These are phyloP conservation scores for Stentor coeruleus DNA, from an alignment of 73 alveolate species.

Conservation along the genomic window DNA sequence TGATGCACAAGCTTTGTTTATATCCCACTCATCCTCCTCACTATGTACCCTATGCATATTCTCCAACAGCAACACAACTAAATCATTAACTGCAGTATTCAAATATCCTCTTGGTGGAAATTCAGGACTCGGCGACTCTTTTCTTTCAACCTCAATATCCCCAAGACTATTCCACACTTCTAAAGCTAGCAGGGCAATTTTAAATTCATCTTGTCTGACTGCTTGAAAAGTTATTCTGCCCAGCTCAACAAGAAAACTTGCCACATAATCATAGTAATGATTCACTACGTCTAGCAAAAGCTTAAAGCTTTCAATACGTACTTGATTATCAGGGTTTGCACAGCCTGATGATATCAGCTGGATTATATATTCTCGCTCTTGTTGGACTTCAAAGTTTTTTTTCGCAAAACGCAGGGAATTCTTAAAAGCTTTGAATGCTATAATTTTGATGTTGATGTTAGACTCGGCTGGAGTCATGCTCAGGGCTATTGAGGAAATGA, in stretches of 20 bases:
- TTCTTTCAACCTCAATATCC: not conserved
- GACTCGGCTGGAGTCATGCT: not conserved
- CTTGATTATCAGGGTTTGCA: not conserved
- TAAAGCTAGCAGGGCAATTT: not conserved
- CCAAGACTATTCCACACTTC: not conserved
- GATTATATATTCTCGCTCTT: not conserved
- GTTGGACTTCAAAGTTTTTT: not conserved
- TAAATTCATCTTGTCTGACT: not conserved
- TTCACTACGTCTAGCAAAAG: not conserved
- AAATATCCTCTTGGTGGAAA: conserved; percentile 3
- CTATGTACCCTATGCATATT: not conserved
- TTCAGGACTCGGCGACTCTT: not conserved
- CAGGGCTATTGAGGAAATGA: not conserved
- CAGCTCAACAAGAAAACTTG: not conserved
- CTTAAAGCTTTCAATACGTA: not conserved
- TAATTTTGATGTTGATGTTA: not conserved
- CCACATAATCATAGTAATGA: not conserved
- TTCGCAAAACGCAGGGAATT: not conserved
- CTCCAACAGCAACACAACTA: not conserved
- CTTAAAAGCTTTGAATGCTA: not conserved
- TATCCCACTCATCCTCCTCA: conserved; percentile 5
- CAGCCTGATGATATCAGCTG: not conserved
- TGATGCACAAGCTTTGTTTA: conserved; percentile 1
- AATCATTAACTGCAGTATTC: not conserved
- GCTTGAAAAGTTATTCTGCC: not conserved